A percentile compares a stretch with the other conserved stretches of the same genome.
phyloP scores from a whole-genome alignment of 2,329 filamentous ascomycete species.

The Massarina eburnea region DNA sequence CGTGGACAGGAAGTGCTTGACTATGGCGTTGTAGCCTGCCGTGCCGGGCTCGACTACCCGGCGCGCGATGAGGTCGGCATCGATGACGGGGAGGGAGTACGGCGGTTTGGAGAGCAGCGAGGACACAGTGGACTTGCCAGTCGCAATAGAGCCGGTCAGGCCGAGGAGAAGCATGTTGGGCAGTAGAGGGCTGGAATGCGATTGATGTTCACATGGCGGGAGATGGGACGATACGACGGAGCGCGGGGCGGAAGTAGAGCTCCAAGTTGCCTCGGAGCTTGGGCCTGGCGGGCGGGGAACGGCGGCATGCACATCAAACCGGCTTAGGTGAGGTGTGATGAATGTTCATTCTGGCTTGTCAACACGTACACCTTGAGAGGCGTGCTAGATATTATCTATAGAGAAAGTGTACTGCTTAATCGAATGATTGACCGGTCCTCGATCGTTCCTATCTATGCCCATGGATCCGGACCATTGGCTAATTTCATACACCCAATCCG shows the following conservation, averaged over 20 bases:
- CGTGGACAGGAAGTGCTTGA: conserved; percentile 75
- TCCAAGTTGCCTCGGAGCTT: conserved; percentile 14
- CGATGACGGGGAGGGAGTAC: conserved; percentile 86
- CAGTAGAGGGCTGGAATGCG: not conserved
- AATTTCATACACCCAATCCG: not conserved
- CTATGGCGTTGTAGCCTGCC: conserved; percentile 77
- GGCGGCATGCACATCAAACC: not conserved
- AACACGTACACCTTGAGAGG: too few relatives aligned
- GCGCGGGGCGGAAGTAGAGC: conserved; percentile 11
- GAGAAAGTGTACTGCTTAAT: too few relatives aligned
- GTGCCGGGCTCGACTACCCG: conserved; percentile 94
- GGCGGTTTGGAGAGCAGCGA: conserved; percentile 76
- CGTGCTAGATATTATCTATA: too few relatives aligned
- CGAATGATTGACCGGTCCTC: too few relatives aligned
- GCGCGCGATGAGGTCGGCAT: conserved; percentile 89
- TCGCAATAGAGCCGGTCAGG: conserved; percentile 94
- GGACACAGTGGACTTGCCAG: conserved; percentile 96
- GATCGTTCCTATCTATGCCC: too few relatives aligned
- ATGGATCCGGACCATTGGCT: too few relatives aligned
- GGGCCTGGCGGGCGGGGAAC: conserved; percentile 8
- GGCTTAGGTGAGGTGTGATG: too few relatives aligned
- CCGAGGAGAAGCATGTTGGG: conserved; percentile 84
- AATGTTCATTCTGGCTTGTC: too few relatives aligned
- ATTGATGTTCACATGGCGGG: conserved; percentile 10
- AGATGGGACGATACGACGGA: conserved; percentile 2